A percentile compares a stretch with the other conserved stretches of the same genome.
phyloP scores from a whole-genome alignment of 768 basidiomycete species.

The Russula griseocarnosa region DNA sequence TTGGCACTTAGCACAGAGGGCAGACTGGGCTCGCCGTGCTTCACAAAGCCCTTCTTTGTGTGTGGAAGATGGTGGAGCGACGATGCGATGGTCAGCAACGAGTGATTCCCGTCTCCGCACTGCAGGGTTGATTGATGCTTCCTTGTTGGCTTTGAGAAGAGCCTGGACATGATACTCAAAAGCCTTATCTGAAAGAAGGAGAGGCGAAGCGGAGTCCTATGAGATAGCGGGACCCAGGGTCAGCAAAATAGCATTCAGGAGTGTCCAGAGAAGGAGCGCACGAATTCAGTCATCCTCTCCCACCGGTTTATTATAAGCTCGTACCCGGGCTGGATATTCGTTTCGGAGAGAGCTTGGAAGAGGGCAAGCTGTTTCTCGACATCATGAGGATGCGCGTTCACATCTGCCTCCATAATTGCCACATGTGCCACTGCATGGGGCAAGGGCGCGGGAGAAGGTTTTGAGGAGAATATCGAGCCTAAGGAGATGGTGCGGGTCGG shows the following conservation, averaged over 20 bases:
- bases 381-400: conserved; percentile 68
- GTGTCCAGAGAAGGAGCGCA: conserved; percentile 40
- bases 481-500: conserved; percentile 18
- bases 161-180: conserved; percentile 75
- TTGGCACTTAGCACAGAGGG: conserved; percentile 88
- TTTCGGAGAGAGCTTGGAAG: conserved; percentile 61
- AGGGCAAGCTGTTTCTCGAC: conserved; percentile 64
- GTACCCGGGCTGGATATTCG: conserved; percentile 62
- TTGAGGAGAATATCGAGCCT: conserved; percentile 20
- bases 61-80: conserved; percentile 8
- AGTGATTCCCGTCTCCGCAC: conserved; percentile 67
- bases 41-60: conserved; percentile 51
- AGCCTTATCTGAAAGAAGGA: conserved; percentile 64
- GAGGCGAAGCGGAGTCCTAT: conserved; percentile 65
- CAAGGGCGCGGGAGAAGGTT: conserved; percentile 37
- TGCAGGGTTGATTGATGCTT: conserved; percentile 56
- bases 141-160: conserved; percentile 55
- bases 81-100: conserved; percentile 37
- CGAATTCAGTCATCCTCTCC: conserved; percentile 82
- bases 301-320: conserved; percentile 73
- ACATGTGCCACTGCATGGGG: conserved; percentile 62
- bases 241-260: conserved; percentile 1
- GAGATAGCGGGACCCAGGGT: conserved; percentile 18
- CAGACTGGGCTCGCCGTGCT: conserved; percentile 88
- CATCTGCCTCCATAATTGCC: conserved; percentile 71